Evolutionary conservation across 2,329 filamentous ascomycete species (phyloP).

Genomic region (Neopestalotiopsis sp.): DNA sequence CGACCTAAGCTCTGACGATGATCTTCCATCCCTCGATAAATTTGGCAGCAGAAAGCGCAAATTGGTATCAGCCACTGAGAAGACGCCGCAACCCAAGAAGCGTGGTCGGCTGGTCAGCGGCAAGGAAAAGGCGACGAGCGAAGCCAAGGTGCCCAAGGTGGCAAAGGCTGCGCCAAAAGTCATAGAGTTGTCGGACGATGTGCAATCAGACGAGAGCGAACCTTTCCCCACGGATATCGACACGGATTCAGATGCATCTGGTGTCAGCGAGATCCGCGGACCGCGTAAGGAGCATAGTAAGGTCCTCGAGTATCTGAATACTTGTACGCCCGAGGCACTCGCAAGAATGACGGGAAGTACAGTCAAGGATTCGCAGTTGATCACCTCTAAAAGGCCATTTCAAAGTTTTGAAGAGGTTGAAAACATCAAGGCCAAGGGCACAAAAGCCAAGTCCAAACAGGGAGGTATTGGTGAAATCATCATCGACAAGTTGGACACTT

Average conservation of each 20-base stretch:
- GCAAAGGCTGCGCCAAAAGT: slow-evolving; percentile 21
- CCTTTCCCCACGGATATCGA: neutral
- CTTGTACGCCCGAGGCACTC: slow-evolving; percentile 75
- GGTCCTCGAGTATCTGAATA: slow-evolving; percentile 84
- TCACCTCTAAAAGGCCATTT: slow-evolving; percentile 81
- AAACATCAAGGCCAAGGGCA: slow-evolving; percentile 55
- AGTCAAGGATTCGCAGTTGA: slow-evolving; percentile 68
- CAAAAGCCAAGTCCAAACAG: slow-evolving; percentile 37
- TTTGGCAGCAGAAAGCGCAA: slow-evolving; percentile 31
- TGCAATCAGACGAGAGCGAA: neutral
- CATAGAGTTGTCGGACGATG: slow-evolving; percentile 12
- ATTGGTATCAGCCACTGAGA: slow-evolving; percentile 16
- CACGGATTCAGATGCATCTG: slow-evolving; percentile 17
- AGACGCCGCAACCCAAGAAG: slow-evolving; percentile 10
- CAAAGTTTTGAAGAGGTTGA: slow-evolving; percentile 66
- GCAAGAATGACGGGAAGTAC: slow-evolving; percentile 81
- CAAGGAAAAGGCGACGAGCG: neutral
- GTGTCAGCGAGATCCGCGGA: slow-evolving; percentile 13
- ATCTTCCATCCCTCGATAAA: slow-evolving; percentile 14
- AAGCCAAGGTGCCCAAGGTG: slow-evolving; percentile 6
- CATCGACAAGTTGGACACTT: slow-evolving; percentile 48
- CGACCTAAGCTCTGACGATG: slow-evolving; percentile 16
- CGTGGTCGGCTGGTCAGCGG: slow-evolving; percentile 7
- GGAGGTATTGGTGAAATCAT: slow-evolving; percentile 37
- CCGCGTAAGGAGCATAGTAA: slow-evolving; percentile 44